Base-by-base conservation (phyloP, 2,329 filamentous ascomycete genomes). In the Helicocarpus griseus region DNA sequence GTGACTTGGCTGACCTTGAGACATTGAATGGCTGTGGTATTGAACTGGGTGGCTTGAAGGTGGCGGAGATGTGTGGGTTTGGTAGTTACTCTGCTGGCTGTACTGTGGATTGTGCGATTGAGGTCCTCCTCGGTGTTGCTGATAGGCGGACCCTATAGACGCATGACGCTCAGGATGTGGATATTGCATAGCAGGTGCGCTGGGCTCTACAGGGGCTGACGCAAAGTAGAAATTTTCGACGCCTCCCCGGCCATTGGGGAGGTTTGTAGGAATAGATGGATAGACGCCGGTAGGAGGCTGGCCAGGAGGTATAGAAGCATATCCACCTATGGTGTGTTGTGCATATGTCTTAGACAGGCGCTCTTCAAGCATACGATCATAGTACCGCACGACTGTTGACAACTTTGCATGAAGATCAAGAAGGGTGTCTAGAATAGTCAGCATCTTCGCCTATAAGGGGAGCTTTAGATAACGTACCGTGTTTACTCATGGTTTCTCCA, bases 401-500 rank as follows among this genome's bases (percentile, higher is more conserved):
- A 98, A 76, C 66, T 98, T 98, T 17, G 89, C 87, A 65, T 98
- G 93, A 0, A 98, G 76, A 66, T 98, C 93, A 22, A 97, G 79
- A 8, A 98, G 77, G 0, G 91, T 93, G 66, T 98, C 90, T 93
- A 55, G 21, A 5, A 11, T 21, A 26, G 40, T 67, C 53, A 68
- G 60, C 35, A 47, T 14, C 35, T 28, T 14, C 33, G 9, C 19
- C 19, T 35, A n/a, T 17, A 26, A 49, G 7, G 4, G 19, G n/a
- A 14, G 22, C 3, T 36, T 35, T 7, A 33, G 29, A 24, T 2
- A n/a, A 71, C 81, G 65, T 73, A 88, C 88, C 90, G 68, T 97
- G 93, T 70, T 98, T 98, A 79, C 93, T 97, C 93, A 98, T 97
- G 0, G 93, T 96, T 73, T 98, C 93, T 51, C 93, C 93, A 65